phyloP scores from a whole-genome alignment of 148 eudicot genomes.

The Suaeda aralocaspica region DNA sequence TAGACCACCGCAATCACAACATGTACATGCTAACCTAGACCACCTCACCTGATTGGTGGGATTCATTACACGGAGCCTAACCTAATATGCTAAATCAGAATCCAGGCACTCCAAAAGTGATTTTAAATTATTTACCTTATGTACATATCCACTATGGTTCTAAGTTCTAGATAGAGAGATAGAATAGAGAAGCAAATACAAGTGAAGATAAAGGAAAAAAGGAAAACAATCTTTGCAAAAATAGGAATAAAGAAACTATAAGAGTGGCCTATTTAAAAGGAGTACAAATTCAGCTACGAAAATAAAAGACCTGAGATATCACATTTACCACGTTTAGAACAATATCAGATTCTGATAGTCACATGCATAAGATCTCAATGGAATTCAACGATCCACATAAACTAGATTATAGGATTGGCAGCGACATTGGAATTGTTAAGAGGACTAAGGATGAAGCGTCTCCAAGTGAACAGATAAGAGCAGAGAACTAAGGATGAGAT shows the following conservation, averaged over 20 bases:
- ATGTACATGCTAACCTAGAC: no score
- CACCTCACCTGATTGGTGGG: not conserved
- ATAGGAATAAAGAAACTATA: not conserved
- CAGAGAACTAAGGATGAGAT: no score
- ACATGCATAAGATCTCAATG: not conserved
- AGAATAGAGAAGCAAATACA: not conserved
- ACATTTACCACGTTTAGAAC: not conserved
- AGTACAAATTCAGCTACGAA: not conserved
- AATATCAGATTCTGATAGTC: not conserved
- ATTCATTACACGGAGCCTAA: not conserved
- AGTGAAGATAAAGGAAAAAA: no score
- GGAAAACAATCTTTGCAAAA: not conserved
- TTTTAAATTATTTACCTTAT: not conserved
- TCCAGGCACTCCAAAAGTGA: not conserved
- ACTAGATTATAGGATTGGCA: not conserved
- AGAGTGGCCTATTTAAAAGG: not conserved
- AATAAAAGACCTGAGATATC: not conserved
- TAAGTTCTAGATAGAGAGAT: not conserved
- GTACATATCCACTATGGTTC: not conserved
- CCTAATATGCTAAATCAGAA: not conserved
- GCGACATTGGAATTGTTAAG: not conserved
- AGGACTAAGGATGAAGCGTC: not conserved
- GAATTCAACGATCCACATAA: not conserved
- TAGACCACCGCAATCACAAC: no score
- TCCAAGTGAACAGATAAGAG: no score